Evolutionary conservation across 495 filamentous ascomycete genomes (phyloP).

Genomic region (Podospora bellae-mahoneyi): DNA sequence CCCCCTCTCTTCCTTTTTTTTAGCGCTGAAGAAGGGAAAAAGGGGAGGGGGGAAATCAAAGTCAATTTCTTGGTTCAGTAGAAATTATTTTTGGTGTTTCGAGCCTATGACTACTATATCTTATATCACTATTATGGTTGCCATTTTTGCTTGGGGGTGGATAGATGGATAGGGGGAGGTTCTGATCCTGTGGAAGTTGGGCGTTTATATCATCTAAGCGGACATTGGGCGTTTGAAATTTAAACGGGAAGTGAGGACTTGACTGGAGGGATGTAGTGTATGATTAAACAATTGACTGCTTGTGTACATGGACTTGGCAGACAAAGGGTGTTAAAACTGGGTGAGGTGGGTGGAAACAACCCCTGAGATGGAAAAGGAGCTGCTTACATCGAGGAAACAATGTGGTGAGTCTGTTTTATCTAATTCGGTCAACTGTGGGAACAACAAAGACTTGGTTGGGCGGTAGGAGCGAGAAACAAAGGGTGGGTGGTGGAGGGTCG

Average conservation of each 20-base stretch:
- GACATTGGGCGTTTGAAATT: too few species aligned
- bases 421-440: not conserved
- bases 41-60: constrained; percentile 14
- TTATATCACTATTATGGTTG: not conserved
- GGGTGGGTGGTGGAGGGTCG: not conserved
- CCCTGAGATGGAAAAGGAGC: not conserved
- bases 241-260: not conserved
- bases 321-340: too few species aligned
- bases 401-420: not conserved
- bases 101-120: not conserved
- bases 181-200: not conserved
- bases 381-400: not conserved
- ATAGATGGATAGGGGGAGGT: not conserved
- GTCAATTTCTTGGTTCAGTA: constrained; percentile 8
- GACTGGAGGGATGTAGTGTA: not conserved
- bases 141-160: not conserved
- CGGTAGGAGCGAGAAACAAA: not conserved
- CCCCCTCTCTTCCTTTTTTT: constrained; percentile 1
- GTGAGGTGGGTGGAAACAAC: not conserved
- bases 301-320: not conserved
- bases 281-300: not conserved
- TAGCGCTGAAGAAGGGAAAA: not conserved
- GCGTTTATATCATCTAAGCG: not conserved
- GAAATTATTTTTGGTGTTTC: not conserved
- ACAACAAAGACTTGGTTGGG: not conserved